A percentile compares a stretch with the other conserved stretches of the same genome.
Conservation (phyloP, 768 basidiomycete species). For the Trametes punicea region DNA sequence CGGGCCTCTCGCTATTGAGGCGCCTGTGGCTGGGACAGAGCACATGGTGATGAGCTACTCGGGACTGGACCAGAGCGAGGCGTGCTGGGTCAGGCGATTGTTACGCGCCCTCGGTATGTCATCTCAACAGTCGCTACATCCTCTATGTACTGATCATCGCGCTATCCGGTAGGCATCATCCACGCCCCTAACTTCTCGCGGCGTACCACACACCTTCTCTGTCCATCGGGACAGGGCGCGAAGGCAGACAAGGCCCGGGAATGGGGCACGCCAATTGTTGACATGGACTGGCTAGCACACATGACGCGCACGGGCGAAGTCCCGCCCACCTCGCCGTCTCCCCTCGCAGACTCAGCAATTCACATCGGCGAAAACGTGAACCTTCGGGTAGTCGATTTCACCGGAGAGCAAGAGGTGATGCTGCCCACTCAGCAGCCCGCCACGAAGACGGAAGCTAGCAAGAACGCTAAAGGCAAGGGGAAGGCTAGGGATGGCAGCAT, state of each 20-base stretch:
- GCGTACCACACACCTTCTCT: slow-evolving; percentile 76
- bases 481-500: slow-evolving; percentile 28
- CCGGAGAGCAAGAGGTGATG: slow-evolving; percentile 1
- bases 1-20: slow-evolving; percentile 53
- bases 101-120: slow-evolving; percentile 61
- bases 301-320: slow-evolving; percentile 54
- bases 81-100: slow-evolving; percentile 62
- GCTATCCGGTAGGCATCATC: slow-evolving; percentile 43
- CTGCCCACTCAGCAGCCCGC: slow-evolving; percentile 9
- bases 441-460: neutral
- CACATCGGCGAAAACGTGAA: slow-evolving; percentile 3
- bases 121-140: neutral
- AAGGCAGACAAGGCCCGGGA: slow-evolving; percentile 78
- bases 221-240: slow-evolving; percentile 61
- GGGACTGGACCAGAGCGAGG: slow-evolving; percentile 68
- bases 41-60: slow-evolving; percentile 64
- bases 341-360: neutral
- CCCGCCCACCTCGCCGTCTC: slow-evolving; percentile 29
- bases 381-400: neutral
- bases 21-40: slow-evolving; percentile 59
- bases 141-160: neutral
- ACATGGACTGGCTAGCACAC: slow-evolving; percentile 63
- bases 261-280: slow-evolving; percentile 76
- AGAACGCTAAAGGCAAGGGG: slow-evolving; percentile 35
- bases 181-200: slow-evolving; percentile 59